phyloP scores from a whole-genome alignment of 2,329 filamentous ascomycete species.

The Trichoderma oligosporum region DNA sequence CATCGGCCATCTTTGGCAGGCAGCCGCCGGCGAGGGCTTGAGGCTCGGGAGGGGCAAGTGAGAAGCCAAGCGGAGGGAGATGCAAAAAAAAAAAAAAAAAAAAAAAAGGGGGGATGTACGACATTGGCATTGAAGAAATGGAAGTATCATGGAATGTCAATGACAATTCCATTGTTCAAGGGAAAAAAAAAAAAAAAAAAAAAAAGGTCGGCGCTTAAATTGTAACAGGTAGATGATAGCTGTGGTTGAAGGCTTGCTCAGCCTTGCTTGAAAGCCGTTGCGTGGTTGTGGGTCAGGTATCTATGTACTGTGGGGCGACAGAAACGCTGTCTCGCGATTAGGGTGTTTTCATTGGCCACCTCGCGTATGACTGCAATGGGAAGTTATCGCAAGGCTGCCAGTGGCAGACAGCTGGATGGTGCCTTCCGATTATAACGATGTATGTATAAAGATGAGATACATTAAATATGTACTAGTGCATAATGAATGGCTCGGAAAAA shows the following conservation, averaged over 20 bases:
- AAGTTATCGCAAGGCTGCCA: neutral
- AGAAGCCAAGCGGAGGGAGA: slow-evolving; percentile 5
- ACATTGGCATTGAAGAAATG: no score
- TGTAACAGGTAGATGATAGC: slow-evolving; percentile 1
- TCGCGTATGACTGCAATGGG: neutral
- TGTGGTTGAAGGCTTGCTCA: neutral
- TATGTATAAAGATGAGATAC: no score
- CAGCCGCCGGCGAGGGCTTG: slow-evolving; percentile 10
- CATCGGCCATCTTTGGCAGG: slow-evolving; percentile 53
- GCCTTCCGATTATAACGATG: neutral
- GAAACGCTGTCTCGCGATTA: neutral
- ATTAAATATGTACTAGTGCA: no score
- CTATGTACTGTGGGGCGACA: neutral
- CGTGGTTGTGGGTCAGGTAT: neutral
- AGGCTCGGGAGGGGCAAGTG: neutral
- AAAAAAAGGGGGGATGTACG: no score
- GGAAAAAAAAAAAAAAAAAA: no score
- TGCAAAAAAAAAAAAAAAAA: no score
- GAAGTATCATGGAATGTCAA: no score
- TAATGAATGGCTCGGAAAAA: neutral
- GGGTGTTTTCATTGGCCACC: neutral
- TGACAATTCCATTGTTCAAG: no score
- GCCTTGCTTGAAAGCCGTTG: slow-evolving; percentile 10
- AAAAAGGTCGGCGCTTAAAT: no score
- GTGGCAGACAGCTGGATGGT: neutral